Base-by-base conservation (phyloP, 352 stramenopile species). In the Phytophthora chlamydospora region DNA sequence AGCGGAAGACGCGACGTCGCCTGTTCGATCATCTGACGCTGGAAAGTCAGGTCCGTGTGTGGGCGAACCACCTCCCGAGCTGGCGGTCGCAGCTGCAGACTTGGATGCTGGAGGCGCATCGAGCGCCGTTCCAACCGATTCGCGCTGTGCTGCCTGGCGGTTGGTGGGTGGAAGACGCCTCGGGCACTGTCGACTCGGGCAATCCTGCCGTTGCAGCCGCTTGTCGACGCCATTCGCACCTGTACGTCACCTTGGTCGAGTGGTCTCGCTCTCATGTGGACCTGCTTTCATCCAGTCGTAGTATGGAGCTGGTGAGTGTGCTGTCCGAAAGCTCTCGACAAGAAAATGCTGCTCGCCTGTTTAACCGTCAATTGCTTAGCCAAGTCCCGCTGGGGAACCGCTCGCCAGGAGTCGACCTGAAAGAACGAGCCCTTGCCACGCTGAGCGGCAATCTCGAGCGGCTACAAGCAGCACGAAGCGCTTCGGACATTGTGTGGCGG, bases 51-150 rank as follows among this genome's bases (percentile, higher is more conserved):
- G 38, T 71, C 33, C 35, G 40, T 16, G 60, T 84, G 21, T 84
- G 75, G 75, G 69, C 57, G 11, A 81, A 81, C 47, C 53, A 79
- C 45, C 53, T 80, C 6, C 66, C 72, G 19, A 79, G 59, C 14
- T 84, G 75, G 75, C 52, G 61, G 2, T 60, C 42, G 12, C 62
- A 85, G 34, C 61, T 85, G 8, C 58, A 80, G 44, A 62, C 49
- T 2, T 80, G 76, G 76, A 59, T 85, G 51, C 50, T 85, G 2
- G 51, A 71, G 14, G 62, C 62, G 9, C 73, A 80, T 24, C 40
- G 46, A 50, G 32, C 40, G 17, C 70, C 76, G 14, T 76, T 83
- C 39, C 32, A 60, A 27, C 48, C 76, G 12, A 66, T 85, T 3
- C 48, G 24, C 16, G 31, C 34, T 36, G 36, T 66, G 10, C n/a